These are phyloP conservation scores for Luffa aegyptiaca DNA, from an alignment of 306 rosid species.

Conservation along the genomic window DNA sequence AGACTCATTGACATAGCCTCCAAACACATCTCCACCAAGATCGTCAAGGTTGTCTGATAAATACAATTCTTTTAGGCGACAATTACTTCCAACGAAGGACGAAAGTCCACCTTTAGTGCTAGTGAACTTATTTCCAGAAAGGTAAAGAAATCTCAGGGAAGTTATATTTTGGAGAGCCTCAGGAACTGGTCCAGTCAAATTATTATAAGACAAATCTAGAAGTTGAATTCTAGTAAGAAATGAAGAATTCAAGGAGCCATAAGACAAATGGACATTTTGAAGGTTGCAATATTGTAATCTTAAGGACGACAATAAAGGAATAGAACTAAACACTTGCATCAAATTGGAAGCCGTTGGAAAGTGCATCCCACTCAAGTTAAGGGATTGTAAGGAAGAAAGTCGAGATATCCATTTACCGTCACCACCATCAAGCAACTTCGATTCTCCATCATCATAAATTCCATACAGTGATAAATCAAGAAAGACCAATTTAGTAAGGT, in stretches of 20 bases:
- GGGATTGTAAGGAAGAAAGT: conserved; percentile 6
- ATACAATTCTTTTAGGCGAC: neutral
- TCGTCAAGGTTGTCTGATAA: too few relatives aligned
- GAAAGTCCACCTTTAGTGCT: neutral
- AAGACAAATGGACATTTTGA: neutral
- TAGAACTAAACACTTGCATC: conserved; percentile 11
- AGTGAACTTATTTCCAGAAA: neutral
- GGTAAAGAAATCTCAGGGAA: neutral
- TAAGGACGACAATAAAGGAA: conserved; percentile 2
- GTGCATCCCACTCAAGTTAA: conserved; percentile 14
- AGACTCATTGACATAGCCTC: too few relatives aligned
- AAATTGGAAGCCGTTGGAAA: conserved; percentile 7
- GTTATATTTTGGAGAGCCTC: neutral
- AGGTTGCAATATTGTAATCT: neutral
- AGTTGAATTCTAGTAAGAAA: neutral
- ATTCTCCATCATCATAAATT: too few relatives aligned
- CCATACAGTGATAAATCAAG: neutral
- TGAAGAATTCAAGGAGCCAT: neutral
- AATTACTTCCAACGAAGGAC: neutral
- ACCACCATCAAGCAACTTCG: too few relatives aligned
- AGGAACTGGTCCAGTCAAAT: neutral
- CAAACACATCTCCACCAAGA: too few relatives aligned
- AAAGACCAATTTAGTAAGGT: neutral
- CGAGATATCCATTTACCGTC: conserved; percentile 28
- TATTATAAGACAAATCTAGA: neutral